These are phyloP conservation scores for Phaseolus lunatus DNA, from an alignment of 306 rosid species.

Conservation along the genomic window DNA sequence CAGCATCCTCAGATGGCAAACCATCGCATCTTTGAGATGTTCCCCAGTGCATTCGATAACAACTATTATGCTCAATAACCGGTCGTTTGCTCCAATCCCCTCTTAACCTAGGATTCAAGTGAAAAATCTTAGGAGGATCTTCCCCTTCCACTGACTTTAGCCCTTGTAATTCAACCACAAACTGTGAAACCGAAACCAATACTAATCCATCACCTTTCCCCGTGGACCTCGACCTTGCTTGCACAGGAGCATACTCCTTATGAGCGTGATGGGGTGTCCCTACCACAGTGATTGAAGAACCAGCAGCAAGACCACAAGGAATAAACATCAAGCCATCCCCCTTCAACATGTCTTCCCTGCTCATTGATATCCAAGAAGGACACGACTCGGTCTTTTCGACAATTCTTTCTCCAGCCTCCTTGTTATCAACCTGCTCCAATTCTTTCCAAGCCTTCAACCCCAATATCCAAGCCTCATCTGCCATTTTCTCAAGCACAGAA, in stretches of 20 bases:
- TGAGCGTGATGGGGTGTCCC: constrained; percentile 91
- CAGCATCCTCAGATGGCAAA: constrained; percentile 66
- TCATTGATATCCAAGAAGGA: constrained; percentile 91
- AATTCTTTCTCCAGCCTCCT: constrained; percentile 58
- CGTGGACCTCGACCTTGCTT: constrained; percentile 52
- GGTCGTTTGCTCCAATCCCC: constrained; percentile 93
- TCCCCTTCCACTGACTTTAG: constrained; percentile 94
- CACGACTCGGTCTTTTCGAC: constrained; percentile 78
- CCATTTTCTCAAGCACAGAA: constrained; percentile 86
- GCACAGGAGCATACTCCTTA: constrained; percentile 75
- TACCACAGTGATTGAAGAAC: constrained; percentile 90
- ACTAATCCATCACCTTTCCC: constrained; percentile 57
- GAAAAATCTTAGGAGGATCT: constrained; percentile 97
- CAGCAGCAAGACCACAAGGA: constrained; percentile 99
- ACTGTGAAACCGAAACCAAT: constrained; percentile 82
- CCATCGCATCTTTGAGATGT: constrained; percentile 94
- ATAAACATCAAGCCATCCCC: constrained; percentile 88
- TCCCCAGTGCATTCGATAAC: constrained; percentile 99
- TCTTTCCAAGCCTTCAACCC: constrained; percentile 83
- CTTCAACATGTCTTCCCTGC: constrained; percentile 67
- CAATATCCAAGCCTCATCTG: constrained; percentile 97
- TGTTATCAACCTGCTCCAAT: constrained; percentile 57
- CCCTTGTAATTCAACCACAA: constrained; percentile 95
- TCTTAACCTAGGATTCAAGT: constrained; percentile 87
- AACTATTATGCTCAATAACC: constrained; percentile 94